Evolutionary conservation across 306 rosid species (phyloP).

Genomic region (Pachyrhizus erosus): DNA sequence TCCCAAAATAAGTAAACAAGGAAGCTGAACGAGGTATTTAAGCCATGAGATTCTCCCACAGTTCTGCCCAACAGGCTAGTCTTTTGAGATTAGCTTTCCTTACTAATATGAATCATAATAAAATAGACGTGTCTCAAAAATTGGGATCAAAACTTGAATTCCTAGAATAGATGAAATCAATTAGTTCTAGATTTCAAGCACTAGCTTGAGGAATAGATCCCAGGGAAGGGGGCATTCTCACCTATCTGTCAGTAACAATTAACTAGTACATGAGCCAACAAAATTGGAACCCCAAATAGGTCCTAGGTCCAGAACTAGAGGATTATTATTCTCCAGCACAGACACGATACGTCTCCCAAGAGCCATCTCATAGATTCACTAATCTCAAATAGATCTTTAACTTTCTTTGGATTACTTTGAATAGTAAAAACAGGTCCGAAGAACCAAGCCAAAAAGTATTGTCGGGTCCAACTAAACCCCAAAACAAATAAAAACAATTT

Average conservation of each 20-base stretch:
- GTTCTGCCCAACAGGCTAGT: background rate
- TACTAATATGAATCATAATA: background rate
- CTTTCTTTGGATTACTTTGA: background rate
- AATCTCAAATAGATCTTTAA: slow-evolving; percentile 27
- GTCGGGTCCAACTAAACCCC: background rate
- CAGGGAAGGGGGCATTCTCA: background rate
- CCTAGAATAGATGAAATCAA: background rate
- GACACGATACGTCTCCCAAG: background rate
- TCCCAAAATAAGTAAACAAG: background rate
- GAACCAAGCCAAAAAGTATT: slow-evolving; percentile 30
- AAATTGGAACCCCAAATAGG: slow-evolving; percentile 16
- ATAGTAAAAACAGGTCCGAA: background rate
- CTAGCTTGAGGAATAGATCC: background rate
- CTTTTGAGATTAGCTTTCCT: background rate
- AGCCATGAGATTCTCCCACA: background rate
- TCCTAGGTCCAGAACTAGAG: background rate
- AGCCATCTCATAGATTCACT: background rate
- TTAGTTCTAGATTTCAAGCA: background rate
- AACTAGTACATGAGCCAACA: background rate
- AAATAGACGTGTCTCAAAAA: slow-evolving; percentile 6
- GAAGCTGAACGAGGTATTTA: background rate
- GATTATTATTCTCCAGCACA: background rate
- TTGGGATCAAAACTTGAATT: slow-evolving; percentile 22
- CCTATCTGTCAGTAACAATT: background rate
- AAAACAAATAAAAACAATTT: background rate